phyloP scores from a whole-genome alignment of 2,329 filamentous ascomycete genomes.

The Aspergillus sp. region DNA sequence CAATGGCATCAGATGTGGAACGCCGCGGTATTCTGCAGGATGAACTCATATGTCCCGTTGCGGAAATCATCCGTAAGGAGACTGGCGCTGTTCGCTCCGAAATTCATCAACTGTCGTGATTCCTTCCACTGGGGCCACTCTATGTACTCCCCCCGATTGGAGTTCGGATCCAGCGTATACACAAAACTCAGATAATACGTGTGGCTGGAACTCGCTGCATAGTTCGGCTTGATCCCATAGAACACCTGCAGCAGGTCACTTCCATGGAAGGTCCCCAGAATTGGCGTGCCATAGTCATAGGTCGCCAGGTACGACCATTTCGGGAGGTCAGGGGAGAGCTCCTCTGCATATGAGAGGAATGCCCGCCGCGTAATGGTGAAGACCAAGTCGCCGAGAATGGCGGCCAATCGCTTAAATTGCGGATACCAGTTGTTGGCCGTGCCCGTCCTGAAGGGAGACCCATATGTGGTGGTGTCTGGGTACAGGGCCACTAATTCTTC shows the following conservation, averaged over 20 bases:
- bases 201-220: conserved; percentile 61
- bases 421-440: conserved; percentile 72
- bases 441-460: conserved; percentile 72
- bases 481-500: conserved; percentile 64
- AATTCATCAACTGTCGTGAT: conserved; percentile 54
- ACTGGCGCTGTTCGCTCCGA: conserved; percentile 41
- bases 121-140: conserved; percentile 59
- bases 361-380: conserved; percentile 72
- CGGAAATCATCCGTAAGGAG: conserved; percentile 55
- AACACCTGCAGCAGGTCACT: conserved; percentile 71
- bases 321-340: conserved; percentile 59
- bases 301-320: conserved; percentile 74
- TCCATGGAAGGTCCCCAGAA: conserved; percentile 75
- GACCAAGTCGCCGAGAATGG: conserved; percentile 71
- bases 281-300: conserved; percentile 69
- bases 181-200: conserved; percentile 74
- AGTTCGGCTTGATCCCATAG: conserved; percentile 63
- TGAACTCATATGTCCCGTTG: conserved; percentile 44
- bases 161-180: conserved; percentile 70
- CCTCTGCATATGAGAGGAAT: conserved; percentile 56
- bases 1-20: conserved; percentile 26
- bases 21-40: conserved; percentile 30
- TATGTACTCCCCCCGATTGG: conserved; percentile 44
- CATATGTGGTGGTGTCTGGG: conserved; percentile 55
- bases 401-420: conserved; percentile 74